Percentiles rank a stretch among this genome's conserved stretches.
Conservation (phyloP, 257 asterid species). For the Solanum pinnatisectum region DNA sequence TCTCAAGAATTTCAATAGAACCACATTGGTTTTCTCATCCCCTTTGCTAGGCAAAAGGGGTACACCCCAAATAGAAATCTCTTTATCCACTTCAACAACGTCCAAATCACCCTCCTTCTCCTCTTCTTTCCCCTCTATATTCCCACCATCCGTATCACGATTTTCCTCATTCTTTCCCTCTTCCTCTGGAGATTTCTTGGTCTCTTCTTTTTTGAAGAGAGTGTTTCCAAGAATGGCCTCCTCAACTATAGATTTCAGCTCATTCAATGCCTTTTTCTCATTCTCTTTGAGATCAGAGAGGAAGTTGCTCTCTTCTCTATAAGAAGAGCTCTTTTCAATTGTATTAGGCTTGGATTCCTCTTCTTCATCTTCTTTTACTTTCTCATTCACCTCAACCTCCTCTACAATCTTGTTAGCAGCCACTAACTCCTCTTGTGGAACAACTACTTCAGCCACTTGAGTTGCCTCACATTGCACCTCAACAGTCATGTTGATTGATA, state of each 20-base stretch:
- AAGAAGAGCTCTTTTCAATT: slow-evolving; percentile 59
- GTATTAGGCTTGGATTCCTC: slow-evolving; percentile 24
- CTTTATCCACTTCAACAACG: slow-evolving; percentile 16
- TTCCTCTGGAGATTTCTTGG: neutral
- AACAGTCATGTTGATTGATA: slow-evolving; percentile 35
- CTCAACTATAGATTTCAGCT: slow-evolving; percentile 52
- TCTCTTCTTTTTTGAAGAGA: slow-evolving; percentile 28
- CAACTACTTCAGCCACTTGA: slow-evolving; percentile 25
- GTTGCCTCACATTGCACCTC: slow-evolving; percentile 44
- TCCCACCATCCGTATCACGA: neutral
- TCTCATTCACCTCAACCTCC: slow-evolving; percentile 14
- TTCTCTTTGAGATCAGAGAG: slow-evolving; percentile 55
- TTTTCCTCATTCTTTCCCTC: slow-evolving; percentile 2
- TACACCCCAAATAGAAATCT: slow-evolving; percentile 64
- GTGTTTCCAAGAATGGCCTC: slow-evolving; percentile 52
- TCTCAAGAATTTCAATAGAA: slow-evolving; percentile 58
- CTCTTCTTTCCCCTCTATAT: neutral
- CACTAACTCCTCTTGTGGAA: slow-evolving; percentile 8
- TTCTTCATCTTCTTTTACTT: slow-evolving; percentile 20
- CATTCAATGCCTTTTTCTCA: slow-evolving; percentile 57
- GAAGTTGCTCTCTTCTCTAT: slow-evolving; percentile 72
- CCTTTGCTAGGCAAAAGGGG: slow-evolving; percentile 58
- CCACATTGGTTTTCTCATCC: slow-evolving; percentile 43
- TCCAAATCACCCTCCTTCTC: neutral
- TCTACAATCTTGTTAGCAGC: neutral